These are phyloP conservation scores for Phytophthora fragariae DNA, from an alignment of 352 stramenopile genomes.

Conservation along the genomic window DNA sequence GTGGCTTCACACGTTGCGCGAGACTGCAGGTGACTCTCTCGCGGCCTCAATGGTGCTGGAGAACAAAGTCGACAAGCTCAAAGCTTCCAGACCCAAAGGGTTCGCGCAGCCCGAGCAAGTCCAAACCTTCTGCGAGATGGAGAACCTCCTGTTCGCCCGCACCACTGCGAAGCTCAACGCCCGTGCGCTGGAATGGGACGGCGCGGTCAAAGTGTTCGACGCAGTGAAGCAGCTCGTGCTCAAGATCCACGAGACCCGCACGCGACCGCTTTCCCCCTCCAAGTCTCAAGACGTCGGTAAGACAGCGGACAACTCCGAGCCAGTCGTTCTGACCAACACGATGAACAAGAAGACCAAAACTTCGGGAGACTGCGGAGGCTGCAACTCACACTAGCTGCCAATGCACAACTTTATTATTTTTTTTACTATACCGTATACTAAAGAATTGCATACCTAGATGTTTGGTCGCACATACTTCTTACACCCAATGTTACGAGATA, in stretches of 20 bases:
- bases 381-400: conserved; percentile 13
- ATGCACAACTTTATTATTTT: background rate
- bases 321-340: conserved; percentile 20
- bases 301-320: conserved; percentile 9
- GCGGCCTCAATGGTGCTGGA: conserved; percentile 88
- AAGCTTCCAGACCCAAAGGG: conserved; percentile 24
- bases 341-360: conserved; percentile 10
- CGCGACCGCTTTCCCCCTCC: background rate
- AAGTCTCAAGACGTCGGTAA: background rate
- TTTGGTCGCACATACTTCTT: conserved; percentile 90
- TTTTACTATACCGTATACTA: background rate
- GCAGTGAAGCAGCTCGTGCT: conserved; percentile 67
- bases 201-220: conserved; percentile 52
- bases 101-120: conserved; percentile 62
- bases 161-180: conserved; percentile 74
- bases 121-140: conserved; percentile 57
- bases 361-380: conserved; percentile 29
- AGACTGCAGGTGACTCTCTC: conserved; percentile 89
- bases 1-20: conserved; percentile 89
- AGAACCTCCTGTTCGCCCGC: conserved; percentile 70
- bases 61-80: conserved; percentile 91
- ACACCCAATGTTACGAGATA: conserved; percentile 89
- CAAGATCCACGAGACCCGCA: conserved; percentile 57
- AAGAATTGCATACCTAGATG: conserved; percentile 25
- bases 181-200: conserved; percentile 63